Evolutionary conservation across 2,329 filamentous ascomycete species (phyloP).

Genomic region (Fusarium sp.): DNA sequence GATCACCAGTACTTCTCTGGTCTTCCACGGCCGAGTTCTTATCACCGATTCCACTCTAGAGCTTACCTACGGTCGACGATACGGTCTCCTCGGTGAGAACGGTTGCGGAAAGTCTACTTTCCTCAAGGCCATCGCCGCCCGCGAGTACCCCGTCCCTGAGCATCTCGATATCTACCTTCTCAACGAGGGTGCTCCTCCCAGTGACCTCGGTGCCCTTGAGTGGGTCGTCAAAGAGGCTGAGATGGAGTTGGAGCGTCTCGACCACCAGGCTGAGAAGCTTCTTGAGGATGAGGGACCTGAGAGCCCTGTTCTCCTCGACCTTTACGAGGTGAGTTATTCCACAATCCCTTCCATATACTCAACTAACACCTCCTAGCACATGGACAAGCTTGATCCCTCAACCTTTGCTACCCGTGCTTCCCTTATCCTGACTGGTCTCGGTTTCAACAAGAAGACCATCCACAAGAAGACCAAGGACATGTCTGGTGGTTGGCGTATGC

Average conservation of each 20-base stretch:
- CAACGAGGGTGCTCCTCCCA: conserved; percentile 94
- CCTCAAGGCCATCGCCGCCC: conserved; percentile 90
- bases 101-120: conserved; percentile 99
- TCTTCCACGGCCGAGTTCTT: conserved; percentile 97
- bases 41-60: conserved; percentile 95
- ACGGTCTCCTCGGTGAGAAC: conserved; percentile 97
- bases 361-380: conserved; percentile 71
- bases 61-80: conserved; percentile 90
- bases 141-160: conserved; percentile 95
- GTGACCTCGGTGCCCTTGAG: conserved; percentile 89
- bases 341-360: conserved; percentile 3
- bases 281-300: conserved; percentile 94
- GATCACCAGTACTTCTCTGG: conserved; percentile 91
- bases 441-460: conserved; percentile 98
- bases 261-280: conserved; percentile 88
- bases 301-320: conserved; percentile 87
- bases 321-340: conserved; percentile 85
- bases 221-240: conserved; percentile 98
- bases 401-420: conserved; percentile 97
- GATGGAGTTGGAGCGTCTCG: conserved; percentile 89
- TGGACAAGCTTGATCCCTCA: conserved; percentile 98
- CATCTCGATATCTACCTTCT: conserved; percentile 98
- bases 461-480: conserved; percentile 99
- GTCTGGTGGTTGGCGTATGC: conserved; percentile 99
- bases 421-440: conserved; percentile 96